phyloP scores from a whole-genome alignment of 2,329 filamentous ascomycete species.

The Lizonia empirigonia region DNA sequence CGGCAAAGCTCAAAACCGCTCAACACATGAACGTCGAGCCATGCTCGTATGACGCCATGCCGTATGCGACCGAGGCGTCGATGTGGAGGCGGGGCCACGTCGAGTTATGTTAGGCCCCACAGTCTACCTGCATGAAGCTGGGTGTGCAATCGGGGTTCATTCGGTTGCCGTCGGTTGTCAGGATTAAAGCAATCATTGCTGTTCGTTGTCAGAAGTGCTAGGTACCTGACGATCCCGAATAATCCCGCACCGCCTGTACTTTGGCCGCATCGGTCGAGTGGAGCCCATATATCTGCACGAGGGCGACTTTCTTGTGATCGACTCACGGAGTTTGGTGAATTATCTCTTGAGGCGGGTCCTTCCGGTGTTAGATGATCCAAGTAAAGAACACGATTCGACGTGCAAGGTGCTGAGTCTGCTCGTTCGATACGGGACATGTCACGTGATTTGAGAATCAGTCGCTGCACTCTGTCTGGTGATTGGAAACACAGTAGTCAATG shows the following conservation, averaged over 20 bases:
- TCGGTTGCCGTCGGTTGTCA: conserved; percentile 33
- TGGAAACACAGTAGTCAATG: background rate
- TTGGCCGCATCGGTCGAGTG: conserved; percentile 24
- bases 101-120: conserved; percentile 8
- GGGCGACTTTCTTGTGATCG: conserved; percentile 9
- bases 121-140: conserved; percentile 13
- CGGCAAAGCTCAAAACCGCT: background rate
- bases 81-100: conserved; percentile 15
- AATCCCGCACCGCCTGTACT: conserved; percentile 19
- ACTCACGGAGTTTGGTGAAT: conserved; percentile 16
- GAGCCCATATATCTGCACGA: conserved; percentile 6
- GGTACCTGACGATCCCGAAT: conserved; percentile 17
- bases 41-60: conserved; percentile 17
- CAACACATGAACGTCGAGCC: conserved; percentile 17
- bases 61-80: conserved; percentile 12
- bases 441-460: background rate
- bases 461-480: background rate
- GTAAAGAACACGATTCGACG: no score
- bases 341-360: background rate
- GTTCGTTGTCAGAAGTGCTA: conserved; percentile 17
- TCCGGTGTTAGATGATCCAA: background rate
- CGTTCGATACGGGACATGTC: no score
- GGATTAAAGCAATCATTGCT: conserved; percentile 9
- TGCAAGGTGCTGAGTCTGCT: no score
- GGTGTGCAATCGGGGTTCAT: conserved; percentile 5